phyloP scores from a whole-genome alignment of 306 rosid genomes.

The Medicago lupulina region DNA sequence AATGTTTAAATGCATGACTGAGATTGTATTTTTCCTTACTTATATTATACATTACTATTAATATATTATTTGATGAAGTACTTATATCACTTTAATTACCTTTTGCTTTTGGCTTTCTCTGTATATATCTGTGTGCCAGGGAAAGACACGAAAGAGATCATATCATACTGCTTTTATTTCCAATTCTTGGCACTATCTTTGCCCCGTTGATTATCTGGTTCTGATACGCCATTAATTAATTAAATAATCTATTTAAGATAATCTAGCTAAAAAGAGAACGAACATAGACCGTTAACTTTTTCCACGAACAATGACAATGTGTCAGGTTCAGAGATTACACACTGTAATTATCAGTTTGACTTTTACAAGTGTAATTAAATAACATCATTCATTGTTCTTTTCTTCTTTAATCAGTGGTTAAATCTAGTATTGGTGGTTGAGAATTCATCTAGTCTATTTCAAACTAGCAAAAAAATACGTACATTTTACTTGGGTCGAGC shows the following conservation, averaged over 20 bases:
- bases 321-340: not conserved
- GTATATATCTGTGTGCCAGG: constrained; percentile 33
- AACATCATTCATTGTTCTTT: not conserved
- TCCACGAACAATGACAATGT: not conserved
- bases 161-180: constrained; percentile 30
- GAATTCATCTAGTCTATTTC: too few relatives aligned
- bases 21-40: not conserved
- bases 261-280: constrained; percentile 12
- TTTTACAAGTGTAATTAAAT: not conserved
- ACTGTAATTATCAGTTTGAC: not conserved
- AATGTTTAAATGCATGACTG: not conserved
- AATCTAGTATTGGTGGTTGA: too few relatives aligned
- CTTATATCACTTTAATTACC: not conserved
- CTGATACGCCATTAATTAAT: constrained; percentile 19
- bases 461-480: too few relatives aligned
- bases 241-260: not conserved
- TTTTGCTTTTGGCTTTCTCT: constrained; percentile 17
- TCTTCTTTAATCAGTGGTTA: not conserved
- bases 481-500: too few relatives aligned
- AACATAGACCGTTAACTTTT: constrained; percentile 10
- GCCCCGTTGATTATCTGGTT: constrained; percentile 1
- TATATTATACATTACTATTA: not conserved
- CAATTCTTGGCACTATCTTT: constrained; percentile 34
- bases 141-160: constrained; percentile 41
- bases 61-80: not conserved